Conservation (phyloP, 805 yeast species). For the Candida caryicola region DNA sequence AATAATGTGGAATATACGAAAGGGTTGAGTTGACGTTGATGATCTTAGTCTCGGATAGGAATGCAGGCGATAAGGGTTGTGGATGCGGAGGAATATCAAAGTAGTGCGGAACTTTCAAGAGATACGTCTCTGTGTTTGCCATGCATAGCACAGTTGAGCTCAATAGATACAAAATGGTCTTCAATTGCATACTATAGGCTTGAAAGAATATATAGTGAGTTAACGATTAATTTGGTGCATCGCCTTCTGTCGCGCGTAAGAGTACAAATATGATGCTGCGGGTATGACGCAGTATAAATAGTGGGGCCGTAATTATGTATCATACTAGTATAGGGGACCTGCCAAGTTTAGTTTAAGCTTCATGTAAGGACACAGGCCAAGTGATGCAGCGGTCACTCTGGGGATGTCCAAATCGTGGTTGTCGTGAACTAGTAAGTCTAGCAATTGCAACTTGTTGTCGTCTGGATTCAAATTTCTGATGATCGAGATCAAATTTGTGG, state of each 20-base stretch:
- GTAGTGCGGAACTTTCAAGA: conserved; percentile 32
- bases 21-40: conserved; percentile 21
- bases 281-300: too few relatives aligned
- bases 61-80: neutral
- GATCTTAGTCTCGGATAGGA: conserved; percentile 3
- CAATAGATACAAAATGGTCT: too few relatives aligned
- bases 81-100: conserved; percentile 28
- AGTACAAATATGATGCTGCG: too few relatives aligned
- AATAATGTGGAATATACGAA: conserved; percentile 21
- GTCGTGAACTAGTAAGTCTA: conserved; percentile 11
- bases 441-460: conserved; percentile 6
- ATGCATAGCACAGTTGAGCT: conserved; percentile 2
- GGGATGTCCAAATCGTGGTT: neutral
- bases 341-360: neutral
- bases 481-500: conserved; percentile 2
- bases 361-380: neutral
- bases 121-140: conserved; percentile 40
- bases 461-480: conserved; percentile 1
- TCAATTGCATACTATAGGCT: too few relatives aligned
- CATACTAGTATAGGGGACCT: neutral
- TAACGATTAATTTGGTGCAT: too few relatives aligned
- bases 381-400: neutral
- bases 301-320: too few relatives aligned
- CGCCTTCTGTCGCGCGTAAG: too few relatives aligned
- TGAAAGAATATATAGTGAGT: too few relatives aligned